Evolutionary conservation across 352 stramenopile species (phyloP), one percentile per base, ranked within the genome.

Genomic region (Halophytophthora batemanensis): DNA sequence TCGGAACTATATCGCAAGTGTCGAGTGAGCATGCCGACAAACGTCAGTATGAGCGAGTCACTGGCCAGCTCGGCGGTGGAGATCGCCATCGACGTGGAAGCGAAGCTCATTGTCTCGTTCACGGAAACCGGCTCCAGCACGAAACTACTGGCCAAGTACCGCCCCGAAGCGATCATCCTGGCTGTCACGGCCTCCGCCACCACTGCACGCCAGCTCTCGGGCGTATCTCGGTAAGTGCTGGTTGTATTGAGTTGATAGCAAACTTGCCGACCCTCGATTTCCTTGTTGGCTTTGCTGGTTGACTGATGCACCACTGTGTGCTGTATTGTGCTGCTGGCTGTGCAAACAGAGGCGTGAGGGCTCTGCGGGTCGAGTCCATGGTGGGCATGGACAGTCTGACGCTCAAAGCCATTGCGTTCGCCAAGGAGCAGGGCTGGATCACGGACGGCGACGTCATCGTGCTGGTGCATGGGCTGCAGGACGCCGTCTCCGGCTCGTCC

Each of bases 71-170:
- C 97, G 0, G 96, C 97, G 44, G 95, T 98, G 11, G 98, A 99
- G 61, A 99, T 96, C 17, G 93, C 97, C 25, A 91, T 98, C 59
- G 96, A 99, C 58, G 86, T 98, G 37, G 71, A 89, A 17, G 96
- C 97, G 21, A 97, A 96, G 62, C 77, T 97, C 19, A 98, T 99
- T 46, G 90, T 99, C 61, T 97, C 98, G 34, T 95, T 98, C 59
- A 98, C 95, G 7, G 95, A 99, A 59, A 96, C 85, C 19, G 97
- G 97, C 17, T 82, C 59, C 22, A 98, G 95, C 28, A 96, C 96
- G 2, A 94, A 92, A 50, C 75, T 98, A 46, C 78, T 99, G 14
- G 95, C 96, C 42, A 99, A 99, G 63, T 99, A 99, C 77, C 77
- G 93, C 13, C 93, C 93, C 12, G 41, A 64, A 38, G 76, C 90